These are phyloP conservation scores for Pleurotus sapidus DNA, from an alignment of 768 basidiomycete genomes.

Conservation along the genomic window DNA sequence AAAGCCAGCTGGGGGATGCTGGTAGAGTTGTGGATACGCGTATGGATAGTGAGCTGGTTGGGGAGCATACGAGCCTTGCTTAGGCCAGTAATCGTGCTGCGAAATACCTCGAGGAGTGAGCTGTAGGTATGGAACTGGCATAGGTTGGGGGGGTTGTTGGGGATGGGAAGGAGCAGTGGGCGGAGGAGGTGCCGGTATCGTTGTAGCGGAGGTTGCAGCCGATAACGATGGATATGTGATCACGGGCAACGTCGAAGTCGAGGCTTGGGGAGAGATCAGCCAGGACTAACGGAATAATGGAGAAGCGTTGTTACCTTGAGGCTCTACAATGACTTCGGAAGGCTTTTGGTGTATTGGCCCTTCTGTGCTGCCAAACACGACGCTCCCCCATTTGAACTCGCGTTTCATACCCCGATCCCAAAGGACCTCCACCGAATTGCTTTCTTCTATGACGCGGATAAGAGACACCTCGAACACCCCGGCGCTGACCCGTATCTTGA, in stretches of 20 bases:
- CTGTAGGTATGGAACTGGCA: conserved; percentile 14
- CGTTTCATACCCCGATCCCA: conserved; percentile 75
- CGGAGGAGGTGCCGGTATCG: conserved; percentile 7
- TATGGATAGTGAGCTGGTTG: conserved; percentile 18
- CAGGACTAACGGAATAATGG: conserved; percentile 5
- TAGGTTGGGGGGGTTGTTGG: conserved; percentile 8
- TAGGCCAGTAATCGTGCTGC: conserved; percentile 35
- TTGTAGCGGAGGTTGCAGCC: conserved; percentile 18
- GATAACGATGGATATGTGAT: conserved; percentile 27
- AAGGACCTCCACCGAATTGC: conserved; percentile 70
- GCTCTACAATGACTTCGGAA: conserved; percentile 45
- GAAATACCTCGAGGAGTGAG: conserved; percentile 21
- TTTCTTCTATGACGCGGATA: conserved; percentile 65
- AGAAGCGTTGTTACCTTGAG: conserved; percentile 38
- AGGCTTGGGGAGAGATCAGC: conserved; percentile 11
- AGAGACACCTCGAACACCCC: conserved; percentile 88
- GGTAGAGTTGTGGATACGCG: conserved; percentile 26
- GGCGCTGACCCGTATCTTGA: conserved; percentile 82
- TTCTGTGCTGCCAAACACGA: conserved; percentile 74
- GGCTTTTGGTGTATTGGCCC: conserved; percentile 73
- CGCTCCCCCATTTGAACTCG: conserved; percentile 82
- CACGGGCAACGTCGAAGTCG: conserved; percentile 21
- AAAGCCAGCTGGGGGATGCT: conserved; percentile 12
- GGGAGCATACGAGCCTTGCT: conserved; percentile 21
- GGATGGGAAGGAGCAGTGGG: not conserved